Percentiles rank a stretch among this genome's conserved stretches.
phyloP scores from a whole-genome alignment of 2,329 filamentous ascomycete genomes.

The Triangularia verruculosa region DNA sequence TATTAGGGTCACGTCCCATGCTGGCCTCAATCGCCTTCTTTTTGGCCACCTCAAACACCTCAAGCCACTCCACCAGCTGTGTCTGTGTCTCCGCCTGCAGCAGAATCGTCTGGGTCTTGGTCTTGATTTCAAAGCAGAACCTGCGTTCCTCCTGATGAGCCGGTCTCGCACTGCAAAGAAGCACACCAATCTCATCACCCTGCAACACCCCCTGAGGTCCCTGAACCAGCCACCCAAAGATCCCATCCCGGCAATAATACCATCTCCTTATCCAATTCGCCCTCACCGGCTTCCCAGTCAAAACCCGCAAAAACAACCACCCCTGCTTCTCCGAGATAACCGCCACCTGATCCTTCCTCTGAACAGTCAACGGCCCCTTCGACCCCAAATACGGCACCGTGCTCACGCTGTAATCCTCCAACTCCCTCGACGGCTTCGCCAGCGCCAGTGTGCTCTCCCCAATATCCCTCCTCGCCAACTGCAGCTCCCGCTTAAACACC shows the following conservation, averaged over 20 bases:
- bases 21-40: constrained; percentile 81
- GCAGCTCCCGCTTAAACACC: constrained; percentile 76
- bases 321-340: constrained; percentile 78
- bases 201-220: constrained; percentile 85
- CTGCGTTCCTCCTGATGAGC: constrained; percentile 88
- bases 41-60: constrained; percentile 90
- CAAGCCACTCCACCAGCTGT: constrained; percentile 92
- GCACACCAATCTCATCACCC: constrained; percentile 90
- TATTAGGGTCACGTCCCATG: constrained; percentile 49
- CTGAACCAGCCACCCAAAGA: constrained; percentile 92
- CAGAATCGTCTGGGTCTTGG: constrained; percentile 85
- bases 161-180: constrained; percentile 89
- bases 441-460: constrained; percentile 70
- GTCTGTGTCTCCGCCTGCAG: constrained; percentile 90
- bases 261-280: constrained; percentile 89
- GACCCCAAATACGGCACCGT: constrained; percentile 84
- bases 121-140: constrained; percentile 98
- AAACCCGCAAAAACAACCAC: constrained; percentile 81
- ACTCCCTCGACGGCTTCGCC: constrained; percentile 79
- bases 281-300: constrained; percentile 83
- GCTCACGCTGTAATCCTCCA: constrained; percentile 87
- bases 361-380: constrained; percentile 63
- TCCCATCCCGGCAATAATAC: constrained; percentile 94
- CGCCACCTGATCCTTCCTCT: constrained; percentile 50
- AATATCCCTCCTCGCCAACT: constrained; percentile 74